These are phyloP conservation scores for Irpex sp. DNA, from an alignment of 1,284 basidiomycete species.

Conservation along the genomic window DNA sequence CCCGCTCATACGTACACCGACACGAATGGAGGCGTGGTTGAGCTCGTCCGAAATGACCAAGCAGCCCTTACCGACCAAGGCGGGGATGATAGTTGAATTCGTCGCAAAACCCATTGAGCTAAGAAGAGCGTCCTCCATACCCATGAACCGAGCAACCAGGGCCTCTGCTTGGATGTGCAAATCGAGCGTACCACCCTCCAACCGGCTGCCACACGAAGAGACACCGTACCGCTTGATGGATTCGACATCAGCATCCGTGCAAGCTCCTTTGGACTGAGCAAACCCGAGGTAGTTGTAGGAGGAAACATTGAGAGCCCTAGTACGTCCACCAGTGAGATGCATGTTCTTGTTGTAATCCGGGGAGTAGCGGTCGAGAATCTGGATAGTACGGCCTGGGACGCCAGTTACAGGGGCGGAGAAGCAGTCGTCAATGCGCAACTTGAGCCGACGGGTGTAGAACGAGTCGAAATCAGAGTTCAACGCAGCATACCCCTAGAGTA, in stretches of 20 bases:
- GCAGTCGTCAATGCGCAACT: conserved; percentile 92
- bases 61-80: conserved; percentile 86
- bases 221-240: conserved; percentile 77
- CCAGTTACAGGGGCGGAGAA: conserved; percentile 93
- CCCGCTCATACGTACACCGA: conserved; percentile 86
- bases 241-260: conserved; percentile 90
- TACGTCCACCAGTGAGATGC: conserved; percentile 72
- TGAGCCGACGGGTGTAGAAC: conserved; percentile 96
- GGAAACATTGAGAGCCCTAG: conserved; percentile 92
- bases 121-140: conserved; percentile 85
- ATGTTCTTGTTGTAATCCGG: conserved; percentile 82
- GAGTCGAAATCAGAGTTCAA: conserved; percentile 99
- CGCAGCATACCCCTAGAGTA: conserved; percentile 83
- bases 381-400: conserved; percentile 91
- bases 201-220: conserved; percentile 69
- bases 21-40: conserved; percentile 95
- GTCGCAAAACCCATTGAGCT: conserved; percentile 98
- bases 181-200: conserved; percentile 83
- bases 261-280: conserved; percentile 89
- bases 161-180: conserved; percentile 81
- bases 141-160: conserved; percentile 87
- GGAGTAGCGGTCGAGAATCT: conserved; percentile 81
- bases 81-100: conserved; percentile 94
- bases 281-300: conserved; percentile 99
- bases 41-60: conserved; percentile 96